Base-by-base conservation (phyloP, 805 yeast genomes). In the Sugiyamaella boreocaroliniensis region DNA sequence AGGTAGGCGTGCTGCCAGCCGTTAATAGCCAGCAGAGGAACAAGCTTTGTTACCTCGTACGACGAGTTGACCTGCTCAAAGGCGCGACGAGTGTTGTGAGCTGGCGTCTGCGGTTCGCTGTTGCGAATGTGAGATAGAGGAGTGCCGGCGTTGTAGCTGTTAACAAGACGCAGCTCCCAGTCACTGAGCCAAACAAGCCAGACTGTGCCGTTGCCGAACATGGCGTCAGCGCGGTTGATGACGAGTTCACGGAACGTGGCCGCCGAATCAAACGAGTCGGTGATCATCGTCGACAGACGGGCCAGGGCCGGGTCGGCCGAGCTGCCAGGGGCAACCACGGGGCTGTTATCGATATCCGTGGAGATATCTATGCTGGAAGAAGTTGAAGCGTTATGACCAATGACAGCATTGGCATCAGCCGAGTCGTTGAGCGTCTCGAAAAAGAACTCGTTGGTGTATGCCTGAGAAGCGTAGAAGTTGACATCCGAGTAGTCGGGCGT, bases 131-230 rank as follows among this genome's bases (percentile, higher is more conserved):
- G 54, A 50, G 63, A 78, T 59, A 83, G 83, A 29, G 96, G 95
- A 11, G 86, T 76, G n/a, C 97, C 97, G 42, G 87, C 81, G 66
- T 89, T 89, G 71, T 92, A 93, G 9, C 98, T 89, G 74, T 92
- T 92, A 54, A 89, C 72, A 6, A 93, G 74, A 70, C 72, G 66
- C 8, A 46, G 49, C 29, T 53, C 54, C 19, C 43, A 37, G 45
- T 50, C 51, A 29, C 45, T 47, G 48, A 48, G 50, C 43, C 48
- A 49, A 42, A 92, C 85, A 22, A 93, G 73, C 98, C 99, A 93
- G n/a, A 89, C 83, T 64, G 76, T 81, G 1, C 99, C 99, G 68
- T 89, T 95, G 49, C 98, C 98, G 58, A 87, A 84, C 60, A 87
- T 82, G 10, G 88, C 79, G 45, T 74, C 71, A 14, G 89, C 89